These are phyloP conservation scores for Arthrobotrys iridis DNA, from an alignment of 2,329 filamentous ascomycete species.

Conservation along the genomic window DNA sequence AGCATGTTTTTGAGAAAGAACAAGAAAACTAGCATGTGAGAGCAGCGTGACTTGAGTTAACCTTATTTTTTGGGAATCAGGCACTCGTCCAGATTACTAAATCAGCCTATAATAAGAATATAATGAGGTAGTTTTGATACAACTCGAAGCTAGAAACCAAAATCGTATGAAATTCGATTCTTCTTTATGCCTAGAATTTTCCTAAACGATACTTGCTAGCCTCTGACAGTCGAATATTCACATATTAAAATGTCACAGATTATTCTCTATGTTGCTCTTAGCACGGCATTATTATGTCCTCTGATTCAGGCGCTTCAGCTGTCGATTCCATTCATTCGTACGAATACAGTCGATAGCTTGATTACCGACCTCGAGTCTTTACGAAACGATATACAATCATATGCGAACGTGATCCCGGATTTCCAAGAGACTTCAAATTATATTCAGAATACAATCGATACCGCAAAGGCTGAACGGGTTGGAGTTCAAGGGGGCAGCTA, in stretches of 20 bases:
- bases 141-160: no score
- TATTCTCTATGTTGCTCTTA: background rate
- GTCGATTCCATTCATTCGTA: background rate
- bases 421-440: background rate
- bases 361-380: background rate
- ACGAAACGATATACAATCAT: background rate
- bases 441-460: background rate
- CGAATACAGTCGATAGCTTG: slow-evolving; percentile 1
- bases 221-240: no score
- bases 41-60: background rate
- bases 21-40: background rate
- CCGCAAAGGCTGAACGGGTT: background rate
- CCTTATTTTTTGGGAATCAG: background rate
- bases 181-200: background rate
- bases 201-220: background rate
- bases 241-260: background rate
- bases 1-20: slow-evolving; percentile 4
- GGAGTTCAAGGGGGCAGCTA: background rate
- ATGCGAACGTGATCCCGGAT: background rate
- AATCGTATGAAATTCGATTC: no score
- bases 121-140: no score
- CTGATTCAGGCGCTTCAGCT: background rate
- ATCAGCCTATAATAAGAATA: no score
- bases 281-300: background rate
- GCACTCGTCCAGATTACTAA: no score